phyloP scores from a whole-genome alignment of 2,329 filamentous ascomycete genomes.

The Ceratocystis ficicola region DNA sequence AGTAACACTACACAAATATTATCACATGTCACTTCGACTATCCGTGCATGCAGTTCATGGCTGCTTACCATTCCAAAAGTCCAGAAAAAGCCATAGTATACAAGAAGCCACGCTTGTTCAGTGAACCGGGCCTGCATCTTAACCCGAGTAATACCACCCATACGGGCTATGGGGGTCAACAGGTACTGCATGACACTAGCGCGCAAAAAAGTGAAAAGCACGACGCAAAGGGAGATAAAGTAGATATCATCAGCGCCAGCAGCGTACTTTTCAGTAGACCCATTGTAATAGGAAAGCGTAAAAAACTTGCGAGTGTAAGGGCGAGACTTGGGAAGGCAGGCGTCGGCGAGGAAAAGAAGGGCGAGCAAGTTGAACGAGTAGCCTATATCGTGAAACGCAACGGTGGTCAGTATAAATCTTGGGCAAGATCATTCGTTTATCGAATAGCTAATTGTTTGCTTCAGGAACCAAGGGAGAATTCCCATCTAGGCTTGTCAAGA shows the following conservation, averaged over 20 bases:
- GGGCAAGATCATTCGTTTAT: neutral
- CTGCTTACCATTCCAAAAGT: slow-evolving; percentile 63
- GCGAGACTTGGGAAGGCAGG: slow-evolving; percentile 68
- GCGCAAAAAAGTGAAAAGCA: slow-evolving; percentile 77
- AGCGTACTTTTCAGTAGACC: slow-evolving; percentile 54
- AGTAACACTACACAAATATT: neutral
- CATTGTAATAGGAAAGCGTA: slow-evolving; percentile 70
- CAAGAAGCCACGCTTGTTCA: slow-evolving; percentile 82
- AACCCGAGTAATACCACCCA: slow-evolving; percentile 58
- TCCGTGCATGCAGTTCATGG: neutral
- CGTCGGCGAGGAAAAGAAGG: slow-evolving; percentile 69
- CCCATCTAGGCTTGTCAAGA: too few relatives aligned
- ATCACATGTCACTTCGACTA: neutral
- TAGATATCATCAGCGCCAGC: slow-evolving; percentile 69
- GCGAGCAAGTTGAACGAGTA: slow-evolving; percentile 77
- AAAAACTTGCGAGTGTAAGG: slow-evolving; percentile 79
- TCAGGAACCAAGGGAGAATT: neutral
- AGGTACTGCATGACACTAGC: slow-evolving; percentile 79
- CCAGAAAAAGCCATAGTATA: slow-evolving; percentile 78
- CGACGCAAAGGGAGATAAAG: slow-evolving; percentile 64
- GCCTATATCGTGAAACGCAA: slow-evolving; percentile 34
- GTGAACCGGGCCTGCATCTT: slow-evolving; percentile 76
- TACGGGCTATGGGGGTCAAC: slow-evolving; percentile 62
- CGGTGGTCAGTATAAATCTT: slow-evolving; percentile 24
- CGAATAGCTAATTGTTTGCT: neutral